Conservation (phyloP, 202 grass and related monocot genomes). For the Elaeis oleifera region DNA sequence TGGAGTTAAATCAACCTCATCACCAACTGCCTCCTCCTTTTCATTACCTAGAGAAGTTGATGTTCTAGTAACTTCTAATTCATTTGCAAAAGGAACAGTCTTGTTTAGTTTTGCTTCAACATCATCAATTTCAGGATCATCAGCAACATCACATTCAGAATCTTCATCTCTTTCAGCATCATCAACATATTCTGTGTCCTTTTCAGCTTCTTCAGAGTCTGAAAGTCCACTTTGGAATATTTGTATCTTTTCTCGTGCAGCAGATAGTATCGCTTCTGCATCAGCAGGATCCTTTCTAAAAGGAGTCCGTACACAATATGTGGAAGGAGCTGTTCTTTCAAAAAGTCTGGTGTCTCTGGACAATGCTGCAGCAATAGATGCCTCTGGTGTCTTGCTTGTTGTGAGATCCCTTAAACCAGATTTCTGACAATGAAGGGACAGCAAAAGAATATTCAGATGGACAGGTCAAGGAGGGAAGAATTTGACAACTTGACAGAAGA, state of each 20-base stretch:
- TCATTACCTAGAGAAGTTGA: conserved; percentile 11
- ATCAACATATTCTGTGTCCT: conserved; percentile 40
- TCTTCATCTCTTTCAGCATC: conserved; percentile 86
- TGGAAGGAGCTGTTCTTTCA: conserved; percentile 87
- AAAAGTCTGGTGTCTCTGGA: conserved; percentile 91
- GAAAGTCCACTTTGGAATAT: conserved; percentile 65
- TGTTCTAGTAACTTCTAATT: conserved; percentile 24
- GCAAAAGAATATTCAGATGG: neutral
- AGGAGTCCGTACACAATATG: conserved; percentile 79
- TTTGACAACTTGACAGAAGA: neutral
- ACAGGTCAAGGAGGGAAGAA: neutral
- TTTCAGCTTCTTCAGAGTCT: conserved; percentile 42
- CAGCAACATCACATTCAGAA: conserved; percentile 79
- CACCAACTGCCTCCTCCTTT: conserved; percentile 23
- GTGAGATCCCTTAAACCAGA: conserved; percentile 95
- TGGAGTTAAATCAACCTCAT: conserved; percentile 12
- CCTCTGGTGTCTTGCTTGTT: conserved; percentile 97
- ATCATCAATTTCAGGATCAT: conserved; percentile 78
- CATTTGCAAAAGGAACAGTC: conserved; percentile 24
- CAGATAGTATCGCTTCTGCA: conserved; percentile 53
- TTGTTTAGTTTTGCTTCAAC: conserved; percentile 42
- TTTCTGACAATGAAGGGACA: conserved; percentile 36
- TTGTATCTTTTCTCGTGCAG: conserved; percentile 82
- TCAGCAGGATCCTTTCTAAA: conserved; percentile 86
- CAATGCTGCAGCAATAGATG: conserved; percentile 89